A percentile compares a stretch with the other conserved stretches of the same genome.
Conservation (phyloP, 73 alveolate species). For the Symbiodinium natans region DNA sequence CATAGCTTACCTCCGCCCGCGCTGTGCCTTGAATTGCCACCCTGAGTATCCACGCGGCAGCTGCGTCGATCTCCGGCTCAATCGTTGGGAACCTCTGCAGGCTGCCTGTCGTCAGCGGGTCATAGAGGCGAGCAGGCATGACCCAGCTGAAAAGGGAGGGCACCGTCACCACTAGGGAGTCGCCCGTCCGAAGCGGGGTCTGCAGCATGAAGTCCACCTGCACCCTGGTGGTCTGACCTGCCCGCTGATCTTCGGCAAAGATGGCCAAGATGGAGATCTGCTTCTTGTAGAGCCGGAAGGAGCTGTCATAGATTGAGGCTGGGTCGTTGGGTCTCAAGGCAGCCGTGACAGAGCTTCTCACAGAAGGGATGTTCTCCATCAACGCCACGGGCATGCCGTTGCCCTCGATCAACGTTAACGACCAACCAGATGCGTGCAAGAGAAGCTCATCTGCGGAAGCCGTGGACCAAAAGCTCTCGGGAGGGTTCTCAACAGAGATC, state of each 20-base stretch:
- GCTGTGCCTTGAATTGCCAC: constrained; percentile 25
- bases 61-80: constrained; percentile 26
- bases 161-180: constrained; percentile 36
- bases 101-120: background rate
- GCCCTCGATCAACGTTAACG: constrained; percentile 14
- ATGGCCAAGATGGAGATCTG: constrained; percentile 36
- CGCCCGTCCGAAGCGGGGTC: constrained; percentile 33
- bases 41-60: constrained; percentile 44
- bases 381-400: background rate
- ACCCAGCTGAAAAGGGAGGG: constrained; percentile 45
- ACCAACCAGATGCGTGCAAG: background rate
- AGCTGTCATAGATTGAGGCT: background rate
- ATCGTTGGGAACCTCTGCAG: background rate
- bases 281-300: constrained; percentile 14
- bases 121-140: constrained; percentile 32
- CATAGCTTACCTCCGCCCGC: constrained; percentile 1
- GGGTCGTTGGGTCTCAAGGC: constrained; percentile 40
- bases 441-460: background rate
- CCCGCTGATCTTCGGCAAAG: constrained; percentile 12
- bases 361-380: constrained; percentile 45
- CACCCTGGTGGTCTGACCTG: constrained; percentile 18
- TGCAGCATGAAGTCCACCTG: constrained; percentile 24
- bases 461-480: background rate
- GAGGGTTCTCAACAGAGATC: constrained; percentile 39
- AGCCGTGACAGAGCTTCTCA: constrained; percentile 31